Conservation (phyloP, 352 stramenopile genomes). For the Phytophthora kernoviae region DNA sequence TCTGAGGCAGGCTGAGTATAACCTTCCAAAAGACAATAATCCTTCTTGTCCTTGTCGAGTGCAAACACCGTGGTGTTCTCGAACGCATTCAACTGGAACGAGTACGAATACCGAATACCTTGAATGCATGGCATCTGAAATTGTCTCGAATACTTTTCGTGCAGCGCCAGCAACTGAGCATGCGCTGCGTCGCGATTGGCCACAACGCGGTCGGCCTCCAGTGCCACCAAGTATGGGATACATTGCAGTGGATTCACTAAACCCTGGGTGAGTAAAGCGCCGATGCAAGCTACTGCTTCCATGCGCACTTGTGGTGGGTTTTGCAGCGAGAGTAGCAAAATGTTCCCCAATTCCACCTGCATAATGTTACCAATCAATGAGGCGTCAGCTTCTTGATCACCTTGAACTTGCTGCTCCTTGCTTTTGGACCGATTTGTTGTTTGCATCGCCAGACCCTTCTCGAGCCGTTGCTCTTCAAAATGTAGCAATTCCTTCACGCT, state of each 20-base stretch:
- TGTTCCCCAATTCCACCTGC: constrained; percentile 77
- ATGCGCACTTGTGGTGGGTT: constrained; percentile 67
- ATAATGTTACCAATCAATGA: constrained; percentile 88
- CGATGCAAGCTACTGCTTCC: constrained; percentile 71
- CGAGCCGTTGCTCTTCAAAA: constrained; percentile 72
- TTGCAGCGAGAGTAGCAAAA: constrained; percentile 57
- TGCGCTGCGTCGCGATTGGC: constrained; percentile 73
- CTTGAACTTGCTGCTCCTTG: constrained; percentile 79
- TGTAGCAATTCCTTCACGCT: constrained; percentile 77
- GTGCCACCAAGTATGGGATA: constrained; percentile 76
- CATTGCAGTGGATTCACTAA: constrained; percentile 80
- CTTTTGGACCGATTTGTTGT: constrained; percentile 60
- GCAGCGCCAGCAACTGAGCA: constrained; percentile 59
- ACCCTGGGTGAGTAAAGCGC: constrained; percentile 73
- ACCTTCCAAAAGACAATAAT: constrained; percentile 67
- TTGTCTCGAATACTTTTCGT: constrained; percentile 63
- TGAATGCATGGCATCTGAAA: constrained; percentile 59
- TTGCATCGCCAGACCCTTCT: constrained; percentile 46
- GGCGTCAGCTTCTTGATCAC: constrained; percentile 86
- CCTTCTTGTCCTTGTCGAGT: constrained; percentile 71
- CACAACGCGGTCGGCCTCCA: constrained; percentile 77
- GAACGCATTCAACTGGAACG: constrained; percentile 72
- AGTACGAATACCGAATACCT: constrained; percentile 67
- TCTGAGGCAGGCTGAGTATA: constrained; percentile 75
- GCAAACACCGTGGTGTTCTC: constrained; percentile 49